Evolutionary conservation across 2,329 filamentous ascomycete genomes (phyloP), one percentile per base, ranked within the genome.

Genomic region (Didymella pinodella): DNA sequence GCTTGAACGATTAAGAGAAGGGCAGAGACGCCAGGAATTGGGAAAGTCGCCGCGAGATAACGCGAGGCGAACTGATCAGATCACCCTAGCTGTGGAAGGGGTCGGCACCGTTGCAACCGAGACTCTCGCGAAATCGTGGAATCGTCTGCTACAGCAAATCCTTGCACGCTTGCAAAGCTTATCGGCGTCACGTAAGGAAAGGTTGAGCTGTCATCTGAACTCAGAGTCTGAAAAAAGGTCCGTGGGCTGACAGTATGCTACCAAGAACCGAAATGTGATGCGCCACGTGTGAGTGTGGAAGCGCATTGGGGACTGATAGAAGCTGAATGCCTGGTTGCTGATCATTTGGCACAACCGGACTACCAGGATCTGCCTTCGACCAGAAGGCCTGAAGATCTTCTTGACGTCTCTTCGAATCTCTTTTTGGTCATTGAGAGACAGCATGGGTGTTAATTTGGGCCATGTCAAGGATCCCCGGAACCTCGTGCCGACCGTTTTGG

Each of bases 401-500:
- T n/a, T 26, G 26, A 20, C 25, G 12, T n/a, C 14, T 7, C 11
- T 14, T 41, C 5, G 7, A 43, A 11, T 10, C 43, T 28, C 16
- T 20, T 41, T 47, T 18, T 18, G 43, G 36, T 20, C 25, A 43
- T 18, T 38, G 36, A 14, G 22, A 11, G 4, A 38, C 43, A 43
- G 10, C 36, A 43, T n/a, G 44, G 29, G 44, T 34, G 8, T 48
- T 44, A 26, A 10, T 48, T 47, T 48, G 43, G 43, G 36, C 6
- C 22, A 32, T 8, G 28, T 29, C 48, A 22, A 52, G 44, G 48
- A 32, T 36, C 22, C 34, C 22, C 44, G 43, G 54, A 31, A 52
- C n/a, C 7, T 14, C 28, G 36, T 44, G n/a, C 43, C 34, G 48
- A 12, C 48, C 48, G 43, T 44, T 52, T 48, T 48, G 54, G 48